phyloP scores from a whole-genome alignment of 2,329 filamentous ascomycete species.

The Sphaerulina vaccinii region DNA sequence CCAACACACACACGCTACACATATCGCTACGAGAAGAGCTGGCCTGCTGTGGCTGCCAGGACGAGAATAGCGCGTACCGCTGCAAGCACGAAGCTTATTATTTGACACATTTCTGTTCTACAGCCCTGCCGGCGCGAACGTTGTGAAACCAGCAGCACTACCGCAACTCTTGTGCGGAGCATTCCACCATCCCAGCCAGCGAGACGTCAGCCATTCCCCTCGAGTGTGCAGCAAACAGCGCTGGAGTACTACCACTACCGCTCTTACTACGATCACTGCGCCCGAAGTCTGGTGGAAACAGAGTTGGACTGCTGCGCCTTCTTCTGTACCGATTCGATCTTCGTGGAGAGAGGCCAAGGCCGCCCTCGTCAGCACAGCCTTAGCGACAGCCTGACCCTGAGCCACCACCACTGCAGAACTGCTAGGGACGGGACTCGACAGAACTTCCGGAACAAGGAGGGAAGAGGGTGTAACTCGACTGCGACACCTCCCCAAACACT shows the following conservation, averaged over 20 bases:
- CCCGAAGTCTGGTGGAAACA: neutral
- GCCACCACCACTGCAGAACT: neutral
- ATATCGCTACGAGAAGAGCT: too few relatives aligned
- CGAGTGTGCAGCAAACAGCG: too few relatives aligned
- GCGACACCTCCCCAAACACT: conserved; percentile 9
- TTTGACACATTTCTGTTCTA: too few relatives aligned
- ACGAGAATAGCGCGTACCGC: too few relatives aligned
- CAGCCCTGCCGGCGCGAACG: neutral
- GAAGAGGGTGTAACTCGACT: neutral
- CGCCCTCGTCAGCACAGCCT: neutral
- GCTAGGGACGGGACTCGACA: too few relatives aligned
- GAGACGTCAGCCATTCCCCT: too few relatives aligned
- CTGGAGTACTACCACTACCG: too few relatives aligned
- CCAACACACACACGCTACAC: too few relatives aligned
- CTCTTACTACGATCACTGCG: too few relatives aligned
- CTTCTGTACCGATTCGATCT: too few relatives aligned
- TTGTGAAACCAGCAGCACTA: neutral
- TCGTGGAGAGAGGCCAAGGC: neutral
- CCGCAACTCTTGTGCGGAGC: neutral
- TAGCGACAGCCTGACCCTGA: neutral
- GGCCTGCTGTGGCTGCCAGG: too few relatives aligned
- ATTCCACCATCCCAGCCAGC: neutral
- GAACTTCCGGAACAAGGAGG: neutral
- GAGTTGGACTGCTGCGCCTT: neutral
- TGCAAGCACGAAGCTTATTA: too few relatives aligned